Base-by-base conservation (phyloP, 768 basidiomycete genomes). In the Fomitopsis serialis region DNA sequence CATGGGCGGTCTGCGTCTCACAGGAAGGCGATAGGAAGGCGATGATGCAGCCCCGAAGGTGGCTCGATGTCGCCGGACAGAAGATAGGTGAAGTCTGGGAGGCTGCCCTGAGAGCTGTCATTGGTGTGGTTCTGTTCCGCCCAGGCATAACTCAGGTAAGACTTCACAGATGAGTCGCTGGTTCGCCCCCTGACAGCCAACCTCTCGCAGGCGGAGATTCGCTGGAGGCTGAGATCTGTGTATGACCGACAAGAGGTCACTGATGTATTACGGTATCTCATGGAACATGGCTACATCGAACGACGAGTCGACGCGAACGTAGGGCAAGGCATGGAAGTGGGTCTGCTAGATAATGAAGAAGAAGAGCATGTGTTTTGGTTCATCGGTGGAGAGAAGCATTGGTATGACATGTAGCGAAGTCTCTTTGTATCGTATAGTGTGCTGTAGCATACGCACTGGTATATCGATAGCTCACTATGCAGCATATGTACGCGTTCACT, bases 201-300 rank as follows among this genome's bases (percentile, higher is more conserved):
- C 43, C 57, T 58, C 43, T 48, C 53, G 44, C 35, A 91, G 89
- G 72, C 72, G 12, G 87, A 91, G 63, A 70, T 92, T 51, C 75
- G 80, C 48, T 89, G 86, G 86, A 74, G 87, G 45, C 70, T 92
- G 53, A 74, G 82, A 56, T 71, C 78, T 15, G 80, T 85, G 21
- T 92, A 90, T 58, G 89, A 92, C 63, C 75, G 84, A 52, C 85
- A 85, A 57, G 90, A 92, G 63, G 70, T 87, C 23, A 68, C 74
- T 45, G 89, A 90, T n/a, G 55, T 86, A 21, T 62, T 89, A 44
- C 67, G 70, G 13, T 75, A 75, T 50, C 67, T 92, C 47, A 63
- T 68, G 21, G 75, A 75, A n/a, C 80, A 82, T 27, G 77, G 79
- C 9, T 78, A 73, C 53, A 52, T 87, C 25, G 67, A 68, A 42